Evolutionary conservation across 768 basidiomycete genomes (phyloP), one percentile per base, ranked within the genome.

Genomic region (Serendipita sp.): DNA sequence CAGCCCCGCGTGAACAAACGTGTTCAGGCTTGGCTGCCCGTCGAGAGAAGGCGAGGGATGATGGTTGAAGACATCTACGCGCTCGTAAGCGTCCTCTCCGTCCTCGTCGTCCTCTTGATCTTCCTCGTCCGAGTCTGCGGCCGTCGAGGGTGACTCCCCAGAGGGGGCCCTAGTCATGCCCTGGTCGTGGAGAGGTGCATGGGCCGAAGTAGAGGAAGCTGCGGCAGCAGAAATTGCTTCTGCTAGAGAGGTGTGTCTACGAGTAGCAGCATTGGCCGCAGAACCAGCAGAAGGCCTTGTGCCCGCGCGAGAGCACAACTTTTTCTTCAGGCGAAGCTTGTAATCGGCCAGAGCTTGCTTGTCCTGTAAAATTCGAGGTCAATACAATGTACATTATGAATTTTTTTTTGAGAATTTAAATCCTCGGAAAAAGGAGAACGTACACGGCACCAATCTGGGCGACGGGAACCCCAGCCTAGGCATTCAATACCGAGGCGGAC

Each of bases 391-490:
- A 24, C 24, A 24, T 24, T 24, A 24, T 24, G 24, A 24, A 24
- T 24, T 24, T 24, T 24, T 24, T 54, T 16, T 11, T 54, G 30
- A 32, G 28, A 28, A 34, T 30, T 60, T 34, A 37, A 4, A 16
- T 10, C 30, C 15, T 11, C n/a, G 11, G 24, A 63, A 4, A 11
- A 63, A 47, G 24, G 28, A 44, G 63, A n/a, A 35, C 64, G 54
- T 30, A 65, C 56, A 28, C 58, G 56, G 18, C 44, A 48, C 65
- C 65, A 65, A 11, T 65, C 68, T n/a, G 89, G 89, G 63, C 89
- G 81, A 71, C 81, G 86, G 5, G 84, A 77, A 2, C 89, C 89
- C 89, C 89, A 92, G 11, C 89, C 89, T 3, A 92, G 78, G 74
- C 89, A 92, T 63, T 86, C 79, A 70, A 92, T 88, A 56, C 84